Evolutionary conservation across 2,329 filamentous ascomycete genomes (phyloP).

Genomic region (Periglandula ipomoeae): DNA sequence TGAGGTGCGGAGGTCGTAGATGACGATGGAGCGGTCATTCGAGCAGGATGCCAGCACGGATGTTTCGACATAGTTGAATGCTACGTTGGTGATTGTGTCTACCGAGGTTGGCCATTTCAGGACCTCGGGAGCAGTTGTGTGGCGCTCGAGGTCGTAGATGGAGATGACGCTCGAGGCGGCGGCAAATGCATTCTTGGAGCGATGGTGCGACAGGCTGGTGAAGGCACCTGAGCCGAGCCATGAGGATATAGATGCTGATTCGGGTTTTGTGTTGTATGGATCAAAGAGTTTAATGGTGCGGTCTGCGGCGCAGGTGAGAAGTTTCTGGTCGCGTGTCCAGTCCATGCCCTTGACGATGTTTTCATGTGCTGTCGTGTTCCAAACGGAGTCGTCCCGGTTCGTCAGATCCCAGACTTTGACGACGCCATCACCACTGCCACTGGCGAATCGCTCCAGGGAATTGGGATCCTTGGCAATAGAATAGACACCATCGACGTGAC

Average conservation of each 20-base stretch:
- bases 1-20: slow-evolving; percentile 86
- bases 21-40: slow-evolving; percentile 74
- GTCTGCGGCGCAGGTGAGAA: slow-evolving; percentile 82
- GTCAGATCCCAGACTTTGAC: slow-evolving; percentile 86
- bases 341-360: slow-evolving; percentile 87
- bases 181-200: slow-evolving; percentile 69
- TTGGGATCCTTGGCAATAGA: slow-evolving; percentile 71
- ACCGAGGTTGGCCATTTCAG: slow-evolving; percentile 80
- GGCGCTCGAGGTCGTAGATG: slow-evolving; percentile 78
- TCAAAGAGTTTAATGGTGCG: slow-evolving; percentile 85
- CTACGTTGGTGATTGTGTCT: slow-evolving; percentile 81
- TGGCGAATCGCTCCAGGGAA: slow-evolving; percentile 65
- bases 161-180: slow-evolving; percentile 69
- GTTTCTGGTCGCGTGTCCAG: slow-evolving; percentile 78
- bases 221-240: slow-evolving; percentile 81
- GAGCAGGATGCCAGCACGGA: slow-evolving; percentile 80
- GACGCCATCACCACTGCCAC: slow-evolving; percentile 82
- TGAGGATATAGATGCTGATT: slow-evolving; percentile 66
- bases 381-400: slow-evolving; percentile 57
- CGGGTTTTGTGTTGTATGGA: slow-evolving; percentile 65
- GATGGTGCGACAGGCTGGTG: slow-evolving; percentile 75
- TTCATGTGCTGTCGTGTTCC: slow-evolving; percentile 76
- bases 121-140: slow-evolving; percentile 72
- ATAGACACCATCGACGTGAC: slow-evolving; percentile 84
- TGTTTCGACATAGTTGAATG: slow-evolving; percentile 92